Evolutionary conservation across 139 green algal genomes (phyloP).

Genomic region (Chlorella vulgaris): DNA sequence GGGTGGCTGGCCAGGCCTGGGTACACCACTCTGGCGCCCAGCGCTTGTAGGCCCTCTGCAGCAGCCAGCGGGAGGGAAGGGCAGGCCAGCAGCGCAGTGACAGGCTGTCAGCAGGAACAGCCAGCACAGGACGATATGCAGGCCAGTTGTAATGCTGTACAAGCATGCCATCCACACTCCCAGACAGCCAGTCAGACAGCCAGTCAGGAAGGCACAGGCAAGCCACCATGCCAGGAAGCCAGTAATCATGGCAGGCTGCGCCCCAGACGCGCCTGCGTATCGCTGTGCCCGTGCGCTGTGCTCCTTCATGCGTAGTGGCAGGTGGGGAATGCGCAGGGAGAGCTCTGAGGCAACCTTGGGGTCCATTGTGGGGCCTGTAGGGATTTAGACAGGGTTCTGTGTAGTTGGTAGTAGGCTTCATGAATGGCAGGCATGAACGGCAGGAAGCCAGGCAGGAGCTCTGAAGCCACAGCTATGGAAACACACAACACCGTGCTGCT

Average conservation of each 20-base stretch:
- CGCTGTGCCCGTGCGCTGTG: constrained; percentile 57
- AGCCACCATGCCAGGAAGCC: too few relatives aligned
- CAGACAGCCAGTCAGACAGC: too few relatives aligned
- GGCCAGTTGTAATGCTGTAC: not conserved
- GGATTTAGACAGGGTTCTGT: not conserved
- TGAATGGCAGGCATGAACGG: too few relatives aligned
- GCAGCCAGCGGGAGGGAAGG: not conserved
- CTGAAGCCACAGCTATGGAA: not conserved
- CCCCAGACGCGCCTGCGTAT: not conserved
- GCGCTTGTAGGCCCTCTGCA: constrained; percentile 47
- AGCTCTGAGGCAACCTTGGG: constrained; percentile 72
- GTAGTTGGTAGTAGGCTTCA: too few relatives aligned
- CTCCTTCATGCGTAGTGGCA: constrained; percentile 73
- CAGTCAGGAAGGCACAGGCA: too few relatives aligned
- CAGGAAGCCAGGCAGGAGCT: not conserved
- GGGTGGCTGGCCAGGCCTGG: constrained; percentile 70
- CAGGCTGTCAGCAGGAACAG: not conserved
- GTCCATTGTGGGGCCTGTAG: constrained; percentile 73
- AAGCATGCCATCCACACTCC: not conserved
- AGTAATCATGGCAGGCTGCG: too few relatives aligned
- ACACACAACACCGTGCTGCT: not conserved
- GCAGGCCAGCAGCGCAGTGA: not conserved
- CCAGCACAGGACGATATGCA: not conserved
- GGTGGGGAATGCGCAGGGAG: constrained; percentile 73
- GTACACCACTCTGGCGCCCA: constrained; percentile 66